Evolutionary conservation across 805 yeast genomes (phyloP).

Genomic region (Candida patagonica): DNA sequence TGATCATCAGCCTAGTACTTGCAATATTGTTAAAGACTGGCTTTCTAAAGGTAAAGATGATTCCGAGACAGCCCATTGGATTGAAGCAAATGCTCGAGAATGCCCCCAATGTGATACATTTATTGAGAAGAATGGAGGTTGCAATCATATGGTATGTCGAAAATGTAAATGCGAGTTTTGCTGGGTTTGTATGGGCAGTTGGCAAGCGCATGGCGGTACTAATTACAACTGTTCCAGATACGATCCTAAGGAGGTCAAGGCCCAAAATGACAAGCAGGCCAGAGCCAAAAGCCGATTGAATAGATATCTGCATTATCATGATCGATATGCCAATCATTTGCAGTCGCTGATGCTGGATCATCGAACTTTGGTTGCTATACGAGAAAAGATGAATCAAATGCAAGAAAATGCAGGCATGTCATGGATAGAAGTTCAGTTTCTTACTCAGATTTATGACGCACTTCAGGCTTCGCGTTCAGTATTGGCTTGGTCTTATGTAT

Average conservation of each 20-base stretch:
- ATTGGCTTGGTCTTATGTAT: constrained; percentile 85
- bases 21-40: constrained; percentile 64
- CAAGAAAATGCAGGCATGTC: constrained; percentile 60
- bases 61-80: constrained; percentile 83
- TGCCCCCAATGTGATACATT: constrained; percentile 76
- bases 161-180: constrained; percentile 77
- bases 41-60: constrained; percentile 72
- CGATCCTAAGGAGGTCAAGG: constrained; percentile 34
- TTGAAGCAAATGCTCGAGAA: constrained; percentile 68
- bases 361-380: constrained; percentile 52
- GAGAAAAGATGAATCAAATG: constrained; percentile 49
- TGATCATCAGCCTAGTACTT: constrained; percentile 80
- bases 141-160: constrained; percentile 90
- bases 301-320: constrained; percentile 66
- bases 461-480: constrained; percentile 63
- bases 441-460: constrained; percentile 60
- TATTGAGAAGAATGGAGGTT: constrained; percentile 93
- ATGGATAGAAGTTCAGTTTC: constrained; percentile 83
- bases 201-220: constrained; percentile 59
- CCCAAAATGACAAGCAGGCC: constrained; percentile 32
- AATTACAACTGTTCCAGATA: constrained; percentile 60
- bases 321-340: constrained; percentile 67
- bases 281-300: constrained; percentile 42
- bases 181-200: constrained; percentile 79
- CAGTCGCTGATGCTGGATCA: constrained; percentile 66